phyloP scores from a whole-genome alignment of 2,329 filamentous ascomycete genomes.

The Helotiales sp. region DNA sequence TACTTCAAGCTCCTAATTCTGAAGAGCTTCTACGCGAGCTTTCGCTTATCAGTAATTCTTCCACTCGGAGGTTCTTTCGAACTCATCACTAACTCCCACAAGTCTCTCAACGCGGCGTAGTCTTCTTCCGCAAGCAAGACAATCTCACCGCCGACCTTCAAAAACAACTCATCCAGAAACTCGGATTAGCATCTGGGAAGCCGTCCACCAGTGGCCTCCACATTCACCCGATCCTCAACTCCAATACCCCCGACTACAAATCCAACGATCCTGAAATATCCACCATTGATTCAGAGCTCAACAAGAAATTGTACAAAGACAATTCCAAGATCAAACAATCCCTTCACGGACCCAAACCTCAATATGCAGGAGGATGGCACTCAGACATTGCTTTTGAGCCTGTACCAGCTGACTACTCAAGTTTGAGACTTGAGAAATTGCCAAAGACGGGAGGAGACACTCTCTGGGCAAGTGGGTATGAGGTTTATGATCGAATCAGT shows the following conservation, averaged over 20 bases:
- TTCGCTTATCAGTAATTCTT: slow-evolving; percentile 42
- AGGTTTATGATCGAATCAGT: slow-evolving; percentile 64
- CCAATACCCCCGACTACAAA: slow-evolving; percentile 45
- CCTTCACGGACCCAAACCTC: slow-evolving; percentile 40
- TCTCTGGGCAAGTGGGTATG: slow-evolving; percentile 67
- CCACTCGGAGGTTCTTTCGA: slow-evolving; percentile 57
- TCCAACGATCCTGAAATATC: slow-evolving; percentile 60
- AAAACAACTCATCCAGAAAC: slow-evolving; percentile 61
- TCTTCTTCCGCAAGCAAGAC: slow-evolving; percentile 68
- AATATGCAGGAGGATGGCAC: slow-evolving; percentile 54
- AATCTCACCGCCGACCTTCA: slow-evolving; percentile 60
- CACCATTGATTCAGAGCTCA: slow-evolving; percentile 58
- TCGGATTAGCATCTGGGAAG: slow-evolving; percentile 58
- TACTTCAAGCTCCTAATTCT: slow-evolving; percentile 46
- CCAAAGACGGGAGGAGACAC: slow-evolving; percentile 59
- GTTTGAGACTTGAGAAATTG: slow-evolving; percentile 54
- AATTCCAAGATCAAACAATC: background rate
- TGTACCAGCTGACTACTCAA: slow-evolving; percentile 61
- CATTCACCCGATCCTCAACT: slow-evolving; percentile 60
- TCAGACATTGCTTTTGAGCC: slow-evolving; percentile 66
- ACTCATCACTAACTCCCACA: background rate
- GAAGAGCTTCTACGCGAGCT: slow-evolving; percentile 51
- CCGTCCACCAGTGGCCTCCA: slow-evolving; percentile 57
- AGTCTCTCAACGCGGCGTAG: slow-evolving; percentile 70
- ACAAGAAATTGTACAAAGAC: slow-evolving; percentile 48